phyloP scores from a whole-genome alignment of 495 filamentous ascomycete species.

The Aspergillus panamensis region DNA sequence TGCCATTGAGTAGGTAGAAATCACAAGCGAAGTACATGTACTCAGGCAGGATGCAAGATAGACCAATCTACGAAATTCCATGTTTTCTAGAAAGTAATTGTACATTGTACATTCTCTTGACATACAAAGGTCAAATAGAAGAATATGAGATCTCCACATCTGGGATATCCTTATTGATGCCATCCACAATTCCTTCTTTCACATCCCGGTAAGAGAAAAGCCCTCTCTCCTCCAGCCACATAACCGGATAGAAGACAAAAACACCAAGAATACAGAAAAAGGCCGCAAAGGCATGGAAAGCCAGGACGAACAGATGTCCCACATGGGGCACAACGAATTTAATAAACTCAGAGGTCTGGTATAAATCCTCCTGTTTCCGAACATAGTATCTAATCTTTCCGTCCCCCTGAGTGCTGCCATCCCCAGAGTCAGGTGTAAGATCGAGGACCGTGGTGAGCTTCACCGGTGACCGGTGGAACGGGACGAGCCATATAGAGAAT shows the following conservation, averaged over 20 bases:
- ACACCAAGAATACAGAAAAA: conserved; percentile 58
- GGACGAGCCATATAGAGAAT: conserved; percentile 74
- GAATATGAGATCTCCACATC: neutral
- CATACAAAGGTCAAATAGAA: neutral
- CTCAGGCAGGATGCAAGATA: too few species aligned
- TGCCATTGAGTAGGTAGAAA: too few species aligned
- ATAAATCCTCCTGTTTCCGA: conserved; percentile 72
- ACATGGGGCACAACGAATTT: conserved; percentile 55
- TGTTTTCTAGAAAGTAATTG: neutral
- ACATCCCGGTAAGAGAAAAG: conserved; percentile 1
- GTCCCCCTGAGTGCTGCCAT: conserved; percentile 19
- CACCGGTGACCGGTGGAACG: conserved; percentile 65
- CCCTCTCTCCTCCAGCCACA: conserved; percentile 33
- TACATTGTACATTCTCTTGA: neutral
- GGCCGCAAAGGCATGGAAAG: conserved; percentile 61
- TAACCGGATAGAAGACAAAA: conserved; percentile 48
- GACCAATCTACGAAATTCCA: too few species aligned
- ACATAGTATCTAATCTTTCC: conserved; percentile 60
- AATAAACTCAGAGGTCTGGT: conserved; percentile 74
- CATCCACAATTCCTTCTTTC: conserved; percentile 6
- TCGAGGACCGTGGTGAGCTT: conserved; percentile 70
- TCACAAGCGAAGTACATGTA: too few species aligned
- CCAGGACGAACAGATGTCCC: conserved; percentile 43
- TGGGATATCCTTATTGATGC: conserved; percentile 4
- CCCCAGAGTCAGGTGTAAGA: conserved; percentile 38